Evolutionary conservation across 345 rosid genomes (phyloP), one percentile per base, ranked within the genome.

Genomic region (Leavenworthia alabamica): DNA sequence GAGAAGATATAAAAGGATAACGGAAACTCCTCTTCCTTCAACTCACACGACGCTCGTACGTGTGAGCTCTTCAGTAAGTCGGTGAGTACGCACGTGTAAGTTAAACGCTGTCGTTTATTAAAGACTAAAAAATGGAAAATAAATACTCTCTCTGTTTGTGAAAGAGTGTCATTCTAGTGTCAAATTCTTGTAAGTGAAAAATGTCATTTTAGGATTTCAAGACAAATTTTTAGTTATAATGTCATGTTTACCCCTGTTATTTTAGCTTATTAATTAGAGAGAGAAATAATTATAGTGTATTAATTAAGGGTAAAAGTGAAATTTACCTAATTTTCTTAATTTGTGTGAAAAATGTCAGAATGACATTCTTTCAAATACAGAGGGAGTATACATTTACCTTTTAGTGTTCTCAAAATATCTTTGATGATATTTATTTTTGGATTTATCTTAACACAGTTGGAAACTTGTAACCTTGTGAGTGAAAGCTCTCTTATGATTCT

Each of bases 1-100:
- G 64, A 70, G 45, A 36, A n/a, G n/a, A 63, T 44, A 48, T 63
- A 16, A 56, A 20, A 49, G 78, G 95, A 84, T 83, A 82, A 90
- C 95, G 78, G 81, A 80, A 85, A 85, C 82, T 77, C 68, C 82
- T 79, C 88, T 64, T 79, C 81, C 74, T 68, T 4, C 22, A 24
- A 0, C 10, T 33, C 48, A 35, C 14, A 12, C 3, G 24, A 43
- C n/a, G 2, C 50, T 47, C 10, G 43, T 36, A 6, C 56, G 61
- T 46, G 52, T 46, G 58, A n/a, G 13, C 7, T 54, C 17, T 32
- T 62, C 26, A 12, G 16, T 55, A 20, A 62, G 50, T 55, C 68
- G 57, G 74, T 70, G 73, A 36, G 35, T 62, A 20, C 28, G 63
- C 57, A 46, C 50, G 56, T 27, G 68, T 39, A 36, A 28, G 3